Conservation (phyloP, 169 alveolate species). For the Eimeria acervulina region DNA sequence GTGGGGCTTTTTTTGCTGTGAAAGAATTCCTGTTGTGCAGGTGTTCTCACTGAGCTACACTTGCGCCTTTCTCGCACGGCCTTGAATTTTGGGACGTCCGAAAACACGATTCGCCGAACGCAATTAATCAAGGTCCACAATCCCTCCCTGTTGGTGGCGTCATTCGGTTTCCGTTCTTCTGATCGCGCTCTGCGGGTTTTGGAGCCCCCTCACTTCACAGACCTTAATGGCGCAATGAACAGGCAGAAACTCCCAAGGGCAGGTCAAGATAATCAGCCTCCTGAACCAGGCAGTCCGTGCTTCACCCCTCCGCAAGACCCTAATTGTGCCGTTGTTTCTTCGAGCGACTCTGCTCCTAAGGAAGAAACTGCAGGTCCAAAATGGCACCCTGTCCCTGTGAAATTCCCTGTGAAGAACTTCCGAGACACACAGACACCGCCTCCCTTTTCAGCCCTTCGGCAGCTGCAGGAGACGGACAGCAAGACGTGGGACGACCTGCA, state of each 20-base stretch:
- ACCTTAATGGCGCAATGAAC: not conserved
- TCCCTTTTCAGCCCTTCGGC: constrained; percentile 43
- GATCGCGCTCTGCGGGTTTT: constrained; percentile 67
- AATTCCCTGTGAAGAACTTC: not conserved
- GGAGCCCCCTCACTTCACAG: constrained; percentile 69
- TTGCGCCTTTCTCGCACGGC: constrained; percentile 57
- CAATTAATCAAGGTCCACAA: constrained; percentile 38
- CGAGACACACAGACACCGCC: constrained; percentile 5
- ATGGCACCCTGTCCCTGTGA: not conserved
- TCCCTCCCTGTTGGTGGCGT: constrained; percentile 72
- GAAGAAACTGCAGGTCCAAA: not conserved
- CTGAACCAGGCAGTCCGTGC: not conserved
- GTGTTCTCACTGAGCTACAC: constrained; percentile 72
- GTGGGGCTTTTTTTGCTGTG: not conserved
- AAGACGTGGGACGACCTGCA: constrained; percentile 51
- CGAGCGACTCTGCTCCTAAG: not conserved
- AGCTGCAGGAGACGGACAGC: not conserved
- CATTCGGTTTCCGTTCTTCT: constrained; percentile 64
- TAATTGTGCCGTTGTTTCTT: not conserved
- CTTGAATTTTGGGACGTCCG: constrained; percentile 67
- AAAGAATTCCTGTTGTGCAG: constrained; percentile 30
- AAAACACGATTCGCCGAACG: constrained; percentile 37
- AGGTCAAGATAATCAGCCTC: not conserved
- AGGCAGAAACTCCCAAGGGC: not conserved
- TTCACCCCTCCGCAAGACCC: not conserved